Percentiles rank a stretch among this genome's conserved stretches.
phyloP scores from a whole-genome alignment of 2,329 filamentous ascomycete genomes.

The Apiospora hydei region DNA sequence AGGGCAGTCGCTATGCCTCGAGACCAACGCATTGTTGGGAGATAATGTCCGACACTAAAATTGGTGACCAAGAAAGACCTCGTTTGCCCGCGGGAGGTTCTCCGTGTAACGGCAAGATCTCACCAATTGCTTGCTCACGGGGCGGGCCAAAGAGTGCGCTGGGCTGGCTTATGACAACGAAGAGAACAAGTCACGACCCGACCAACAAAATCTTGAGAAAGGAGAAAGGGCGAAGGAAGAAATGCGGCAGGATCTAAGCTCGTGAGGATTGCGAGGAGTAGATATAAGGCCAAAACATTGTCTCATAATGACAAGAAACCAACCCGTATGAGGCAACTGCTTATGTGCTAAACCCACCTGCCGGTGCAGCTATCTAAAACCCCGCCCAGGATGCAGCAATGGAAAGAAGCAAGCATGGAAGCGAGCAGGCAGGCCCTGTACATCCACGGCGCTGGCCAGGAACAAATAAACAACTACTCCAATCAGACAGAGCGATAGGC shows the following conservation, averaged over 20 bases:
- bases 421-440: not conserved
- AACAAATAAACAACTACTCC: not conserved
- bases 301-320: not conserved
- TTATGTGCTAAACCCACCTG: not conserved
- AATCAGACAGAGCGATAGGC: not conserved
- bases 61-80: not conserved
- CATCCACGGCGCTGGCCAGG: not conserved
- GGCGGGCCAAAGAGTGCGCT: not conserved
- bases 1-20: not conserved
- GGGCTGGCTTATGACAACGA: not conserved
- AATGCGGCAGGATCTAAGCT: not conserved
- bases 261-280: not conserved
- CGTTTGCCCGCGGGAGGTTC: not conserved
- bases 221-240: not conserved
- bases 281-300: not conserved
- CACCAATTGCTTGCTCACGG: not conserved
- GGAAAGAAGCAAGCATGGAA: not conserved
- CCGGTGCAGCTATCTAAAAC: not conserved
- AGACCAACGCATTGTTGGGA: not conserved
- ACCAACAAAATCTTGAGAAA: not conserved
- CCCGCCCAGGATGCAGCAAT: not conserved
- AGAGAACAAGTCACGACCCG: not conserved
- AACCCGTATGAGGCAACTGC: slow-evolving; percentile 6
- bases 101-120: not conserved
- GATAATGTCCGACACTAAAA: not conserved